A percentile compares a stretch with the other conserved stretches of the same genome.
phyloP scores from a whole-genome alignment of 495 filamentous ascomycete genomes.

The Lasiosphaeriaceae sp. region DNA sequence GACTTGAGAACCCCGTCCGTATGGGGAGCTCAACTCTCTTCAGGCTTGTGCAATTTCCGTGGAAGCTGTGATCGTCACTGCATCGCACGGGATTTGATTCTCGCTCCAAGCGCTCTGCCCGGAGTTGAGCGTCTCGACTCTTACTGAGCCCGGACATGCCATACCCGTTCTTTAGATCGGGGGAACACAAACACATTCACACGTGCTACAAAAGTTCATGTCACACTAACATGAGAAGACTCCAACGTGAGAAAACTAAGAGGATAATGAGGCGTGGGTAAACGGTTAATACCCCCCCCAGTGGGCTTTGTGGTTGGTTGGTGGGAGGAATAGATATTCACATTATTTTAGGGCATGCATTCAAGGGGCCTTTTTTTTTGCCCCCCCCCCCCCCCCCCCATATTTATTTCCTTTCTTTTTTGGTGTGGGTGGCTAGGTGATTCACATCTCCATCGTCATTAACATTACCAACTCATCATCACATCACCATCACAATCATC shows the following conservation, averaged over 20 bases:
- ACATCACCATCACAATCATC: not conserved
- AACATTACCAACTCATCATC: too few relatives aligned
- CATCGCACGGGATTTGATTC: too few relatives aligned
- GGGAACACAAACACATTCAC: too few relatives aligned
- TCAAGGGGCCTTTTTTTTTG: conserved; percentile 4
- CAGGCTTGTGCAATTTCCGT: conserved; percentile 1
- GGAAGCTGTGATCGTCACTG: not conserved
- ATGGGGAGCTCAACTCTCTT: not conserved
- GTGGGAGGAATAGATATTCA: conserved; percentile 9
- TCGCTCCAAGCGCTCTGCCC: too few relatives aligned
- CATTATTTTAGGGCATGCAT: conserved; percentile 20
- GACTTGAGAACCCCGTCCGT: too few relatives aligned
- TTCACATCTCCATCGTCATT: not conserved
- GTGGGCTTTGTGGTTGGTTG: conserved; percentile 1
- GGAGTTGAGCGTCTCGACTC: too few relatives aligned
- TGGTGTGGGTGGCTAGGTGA: not conserved
- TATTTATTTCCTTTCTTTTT: not conserved
- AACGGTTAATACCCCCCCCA: conserved; percentile 12
- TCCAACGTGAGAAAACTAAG: too few relatives aligned
- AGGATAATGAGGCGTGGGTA: not conserved
- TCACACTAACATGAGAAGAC: too few relatives aligned
- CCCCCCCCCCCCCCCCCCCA: too few relatives aligned
- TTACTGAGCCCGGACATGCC: too few relatives aligned
- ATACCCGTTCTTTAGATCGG: too few relatives aligned
- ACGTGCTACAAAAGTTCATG: too few relatives aligned